Conservation (phyloP, 208 protist species). For the Trypanosoma cruzi region DNA sequence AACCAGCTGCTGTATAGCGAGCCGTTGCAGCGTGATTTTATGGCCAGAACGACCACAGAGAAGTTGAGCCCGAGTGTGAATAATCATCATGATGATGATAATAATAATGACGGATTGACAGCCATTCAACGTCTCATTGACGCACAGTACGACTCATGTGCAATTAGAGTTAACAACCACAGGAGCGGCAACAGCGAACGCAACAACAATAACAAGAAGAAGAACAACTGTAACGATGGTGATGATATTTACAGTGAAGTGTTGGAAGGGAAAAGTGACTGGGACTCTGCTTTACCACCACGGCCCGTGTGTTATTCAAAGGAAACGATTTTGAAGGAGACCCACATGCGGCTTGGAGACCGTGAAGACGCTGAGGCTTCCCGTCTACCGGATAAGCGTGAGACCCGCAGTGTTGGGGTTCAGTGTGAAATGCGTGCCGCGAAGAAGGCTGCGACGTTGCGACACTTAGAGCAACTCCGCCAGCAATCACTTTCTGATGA, state of each 20-base stretch:
- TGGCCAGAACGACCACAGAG: not conserved
- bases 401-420: not conserved
- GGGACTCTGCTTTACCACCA: not conserved
- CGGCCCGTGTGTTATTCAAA: not conserved
- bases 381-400: not conserved
- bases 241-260: not conserved
- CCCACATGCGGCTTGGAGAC: not conserved
- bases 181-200: too few relatives aligned
- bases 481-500: not conserved
- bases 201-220: too few relatives aligned
- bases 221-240: not conserved
- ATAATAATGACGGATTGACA: not conserved
- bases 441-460: not conserved
- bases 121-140: conserved; percentile 18
- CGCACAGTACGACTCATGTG: conserved; percentile 6
- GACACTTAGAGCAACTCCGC: not conserved
- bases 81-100: too few relatives aligned
- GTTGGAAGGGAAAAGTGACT: not conserved
- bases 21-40: not conserved
- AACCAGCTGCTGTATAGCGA: not conserved
- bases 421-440: conserved; percentile 4
- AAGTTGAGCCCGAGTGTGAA: not conserved
- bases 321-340: not conserved
- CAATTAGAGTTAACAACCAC: not conserved
- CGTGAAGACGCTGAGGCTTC: not conserved